Percentiles rank a stretch among this genome's conserved stretches.
Evolutionary conservation across 768 basidiomycete species (phyloP).

Genomic region (Vishniacozyma victoriae): DNA sequence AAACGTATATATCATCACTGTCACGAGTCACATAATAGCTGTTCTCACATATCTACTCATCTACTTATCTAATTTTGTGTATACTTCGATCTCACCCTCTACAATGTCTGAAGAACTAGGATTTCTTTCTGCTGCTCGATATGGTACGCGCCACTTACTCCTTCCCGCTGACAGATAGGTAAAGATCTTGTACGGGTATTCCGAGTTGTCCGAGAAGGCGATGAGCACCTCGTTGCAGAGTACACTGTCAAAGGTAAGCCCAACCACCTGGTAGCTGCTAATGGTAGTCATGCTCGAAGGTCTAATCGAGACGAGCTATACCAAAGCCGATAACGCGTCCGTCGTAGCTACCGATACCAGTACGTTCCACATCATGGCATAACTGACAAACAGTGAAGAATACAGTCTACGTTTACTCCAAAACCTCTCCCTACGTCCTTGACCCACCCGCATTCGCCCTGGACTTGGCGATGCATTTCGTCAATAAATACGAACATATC

Average conservation of each 20-base stretch:
- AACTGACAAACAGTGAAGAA: conserved; percentile 47
- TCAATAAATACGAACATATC: conserved; percentile 73
- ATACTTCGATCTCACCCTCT: background rate
- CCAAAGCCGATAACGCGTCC: conserved; percentile 71
- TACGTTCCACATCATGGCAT: conserved; percentile 37
- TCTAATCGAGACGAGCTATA: conserved; percentile 66
- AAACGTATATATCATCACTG: no score
- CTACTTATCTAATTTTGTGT: no score
- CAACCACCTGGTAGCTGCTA: background rate
- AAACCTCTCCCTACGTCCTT: conserved; percentile 80
- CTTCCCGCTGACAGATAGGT: conserved; percentile 48
- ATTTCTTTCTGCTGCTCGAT: conserved; percentile 34
- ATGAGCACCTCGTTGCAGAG: conserved; percentile 32
- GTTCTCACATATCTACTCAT: no score
- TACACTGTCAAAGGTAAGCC: conserved; percentile 21
- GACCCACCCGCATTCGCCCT: conserved; percentile 78
- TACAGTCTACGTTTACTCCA: conserved; percentile 58
- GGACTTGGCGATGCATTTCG: conserved; percentile 75
- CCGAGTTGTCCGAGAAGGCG: conserved; percentile 64
- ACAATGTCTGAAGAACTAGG: conserved; percentile 32
- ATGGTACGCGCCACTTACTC: conserved; percentile 14
- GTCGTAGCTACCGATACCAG: conserved; percentile 89
- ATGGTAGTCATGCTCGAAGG: conserved; percentile 66
- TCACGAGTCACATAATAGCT: no score
- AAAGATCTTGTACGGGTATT: conserved; percentile 85